Percentiles rank a stretch among this genome's conserved stretches.
phyloP scores from a whole-genome alignment of 306 rosid genomes.

The Vigna reflexopilosa region DNA sequence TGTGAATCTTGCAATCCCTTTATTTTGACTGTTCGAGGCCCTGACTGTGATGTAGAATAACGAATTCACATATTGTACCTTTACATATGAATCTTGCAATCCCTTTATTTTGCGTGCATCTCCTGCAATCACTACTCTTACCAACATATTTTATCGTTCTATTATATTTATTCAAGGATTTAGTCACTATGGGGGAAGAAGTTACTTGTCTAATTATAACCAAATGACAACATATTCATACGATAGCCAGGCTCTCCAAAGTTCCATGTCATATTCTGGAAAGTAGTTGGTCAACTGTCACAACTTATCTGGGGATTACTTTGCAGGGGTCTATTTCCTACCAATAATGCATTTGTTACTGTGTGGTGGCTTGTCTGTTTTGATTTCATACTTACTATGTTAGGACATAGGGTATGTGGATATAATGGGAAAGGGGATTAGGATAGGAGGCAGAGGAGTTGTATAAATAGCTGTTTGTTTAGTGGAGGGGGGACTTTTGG shows the following conservation, averaged over 20 bases:
- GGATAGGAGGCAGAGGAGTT: too few species aligned
- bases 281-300: background rate
- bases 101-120: slow-evolving; percentile 28
- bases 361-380: slow-evolving; percentile 23
- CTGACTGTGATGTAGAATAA: slow-evolving; percentile 29
- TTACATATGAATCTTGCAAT: slow-evolving; percentile 14
- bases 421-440: too few species aligned
- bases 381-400: slow-evolving; percentile 6
- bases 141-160: slow-evolving; percentile 1
- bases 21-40: slow-evolving; percentile 24
- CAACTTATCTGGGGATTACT: slow-evolving; percentile 10
- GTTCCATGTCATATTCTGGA: slow-evolving; percentile 10
- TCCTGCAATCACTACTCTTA: slow-evolving; percentile 27
- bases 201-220: slow-evolving; percentile 3
- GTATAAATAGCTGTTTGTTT: too few species aligned
- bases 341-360: background rate
- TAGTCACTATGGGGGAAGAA: slow-evolving; percentile 1
- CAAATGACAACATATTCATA: too few species aligned
- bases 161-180: slow-evolving; percentile 25
- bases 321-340: slow-evolving; percentile 22
- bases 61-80: background rate
- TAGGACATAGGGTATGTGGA: too few species aligned
- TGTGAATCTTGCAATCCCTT: slow-evolving; percentile 5
- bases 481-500: too few species aligned
- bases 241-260: background rate